These are phyloP conservation scores for Byssoonygena ceratinophila DNA, from an alignment of 2,329 filamentous ascomycete species.

Conservation along the genomic window DNA sequence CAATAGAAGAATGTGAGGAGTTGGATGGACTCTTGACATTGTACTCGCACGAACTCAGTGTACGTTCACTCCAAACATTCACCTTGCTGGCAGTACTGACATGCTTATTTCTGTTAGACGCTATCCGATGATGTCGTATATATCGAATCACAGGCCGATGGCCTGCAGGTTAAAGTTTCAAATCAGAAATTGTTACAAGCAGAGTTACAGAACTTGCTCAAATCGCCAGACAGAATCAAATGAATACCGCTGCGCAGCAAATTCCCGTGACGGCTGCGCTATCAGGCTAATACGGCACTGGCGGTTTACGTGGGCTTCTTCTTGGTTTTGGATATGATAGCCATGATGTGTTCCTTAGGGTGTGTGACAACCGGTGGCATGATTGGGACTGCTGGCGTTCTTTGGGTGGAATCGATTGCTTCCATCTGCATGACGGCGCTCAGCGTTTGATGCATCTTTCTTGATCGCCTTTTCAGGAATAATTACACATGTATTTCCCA, in stretches of 20 bases:
- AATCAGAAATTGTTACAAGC: constrained; percentile 91
- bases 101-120: constrained; percentile 48
- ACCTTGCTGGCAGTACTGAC: constrained; percentile 20
- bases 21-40: constrained; percentile 86
- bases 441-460: neutral
- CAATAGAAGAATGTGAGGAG: constrained; percentile 93
- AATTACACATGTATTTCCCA: neutral
- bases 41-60: constrained; percentile 86
- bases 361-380: neutral
- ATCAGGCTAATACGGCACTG: too few relatives aligned
- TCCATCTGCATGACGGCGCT: neutral
- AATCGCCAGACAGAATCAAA: constrained; percentile 55
- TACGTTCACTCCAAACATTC: constrained; percentile 38
- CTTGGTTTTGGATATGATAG: neutral
- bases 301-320: neutral
- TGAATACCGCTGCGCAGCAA: constrained; percentile 44
- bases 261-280: neutral
- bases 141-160: constrained; percentile 94
- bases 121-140: constrained; percentile 92
- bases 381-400: neutral
- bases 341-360: neutral
- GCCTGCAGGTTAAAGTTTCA: constrained; percentile 89
- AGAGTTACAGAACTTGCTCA: constrained; percentile 77
- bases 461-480: neutral
- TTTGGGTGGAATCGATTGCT: neutral